phyloP scores from a whole-genome alignment of 2,329 filamentous ascomycete species.

The Ceratocystis alfenasii region DNA sequence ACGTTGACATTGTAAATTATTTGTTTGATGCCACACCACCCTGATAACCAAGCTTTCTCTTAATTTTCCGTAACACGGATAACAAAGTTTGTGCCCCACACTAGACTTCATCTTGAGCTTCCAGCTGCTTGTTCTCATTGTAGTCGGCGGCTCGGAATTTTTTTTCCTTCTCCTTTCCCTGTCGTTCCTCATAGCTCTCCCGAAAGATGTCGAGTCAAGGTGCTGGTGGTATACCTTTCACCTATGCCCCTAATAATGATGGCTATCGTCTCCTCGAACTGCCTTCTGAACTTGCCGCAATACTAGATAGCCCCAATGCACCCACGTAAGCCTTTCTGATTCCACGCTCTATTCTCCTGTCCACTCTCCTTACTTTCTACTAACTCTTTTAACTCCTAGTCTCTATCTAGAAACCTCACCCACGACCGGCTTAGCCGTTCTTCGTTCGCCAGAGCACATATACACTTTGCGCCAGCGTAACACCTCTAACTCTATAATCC shows the following conservation, averaged over 20 bases:
- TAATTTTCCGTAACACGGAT: conserved; percentile 4
- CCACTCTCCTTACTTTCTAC: neutral
- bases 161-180: neutral
- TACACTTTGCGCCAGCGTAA: conserved; percentile 55
- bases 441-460: conserved; percentile 40
- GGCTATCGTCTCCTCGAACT: conserved; percentile 52
- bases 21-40: neutral
- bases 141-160: neutral
- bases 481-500: conserved; percentile 53
- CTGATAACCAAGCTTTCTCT: neutral
- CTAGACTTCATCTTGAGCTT: neutral
- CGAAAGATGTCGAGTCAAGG: conserved; percentile 36
- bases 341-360: neutral
- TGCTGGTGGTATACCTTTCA: conserved; percentile 38
- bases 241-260: conserved; percentile 37
- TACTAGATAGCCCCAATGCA: conserved; percentile 43
- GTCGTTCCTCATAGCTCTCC: no score
- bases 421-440: conserved; percentile 36
- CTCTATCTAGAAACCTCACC: conserved; percentile 40
- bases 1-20: neutral
- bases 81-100: conserved; percentile 5
- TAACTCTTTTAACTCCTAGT: conserved; percentile 27
- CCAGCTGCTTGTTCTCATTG: neutral
- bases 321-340: conserved; percentile 36
- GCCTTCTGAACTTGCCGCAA: conserved; percentile 44